Percentiles rank a stretch among this genome's conserved stretches.
phyloP scores from a whole-genome alignment of 2,329 filamentous ascomycete genomes.

The Alternaria solani region DNA sequence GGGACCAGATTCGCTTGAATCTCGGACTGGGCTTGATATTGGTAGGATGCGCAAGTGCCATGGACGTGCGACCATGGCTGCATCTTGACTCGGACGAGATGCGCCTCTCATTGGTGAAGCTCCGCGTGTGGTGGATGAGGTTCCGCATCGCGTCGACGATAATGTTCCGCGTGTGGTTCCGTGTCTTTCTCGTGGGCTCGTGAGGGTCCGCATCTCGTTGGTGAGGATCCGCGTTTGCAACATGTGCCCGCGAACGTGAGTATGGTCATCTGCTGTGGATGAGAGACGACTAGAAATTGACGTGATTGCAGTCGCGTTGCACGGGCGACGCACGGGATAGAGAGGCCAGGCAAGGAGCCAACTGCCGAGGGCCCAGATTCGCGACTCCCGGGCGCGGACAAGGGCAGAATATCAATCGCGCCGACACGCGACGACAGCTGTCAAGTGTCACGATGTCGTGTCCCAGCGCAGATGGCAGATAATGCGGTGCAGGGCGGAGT shows the following conservation, averaged over 20 bases:
- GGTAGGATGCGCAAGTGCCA: fast-evolving
- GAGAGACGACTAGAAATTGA: background rate
- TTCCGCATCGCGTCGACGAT: background rate
- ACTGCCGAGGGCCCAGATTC: background rate
- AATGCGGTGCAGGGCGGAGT: background rate
- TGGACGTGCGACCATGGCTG: fast-evolving
- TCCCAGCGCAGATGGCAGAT: background rate
- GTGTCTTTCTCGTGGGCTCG: background rate
- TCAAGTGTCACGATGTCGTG: conserved; percentile 3
- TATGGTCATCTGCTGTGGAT: background rate
- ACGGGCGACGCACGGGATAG: background rate
- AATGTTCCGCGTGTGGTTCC: background rate
- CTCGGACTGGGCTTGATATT: background rate
- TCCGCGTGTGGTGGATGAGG: background rate
- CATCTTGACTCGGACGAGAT: fast-evolving
- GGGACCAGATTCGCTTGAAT: background rate
- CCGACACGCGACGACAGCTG: conserved; percentile 9
- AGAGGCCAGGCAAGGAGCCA: background rate
- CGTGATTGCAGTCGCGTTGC: background rate
- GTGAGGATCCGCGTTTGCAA: background rate
- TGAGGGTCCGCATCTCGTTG: background rate
- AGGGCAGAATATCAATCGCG: background rate
- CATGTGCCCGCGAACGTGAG: background rate
- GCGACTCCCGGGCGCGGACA: background rate
- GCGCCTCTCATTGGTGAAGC: background rate